Evolutionary conservation across 106 monocot species (phyloP).

Genomic region (Agapanthus africanus): DNA sequence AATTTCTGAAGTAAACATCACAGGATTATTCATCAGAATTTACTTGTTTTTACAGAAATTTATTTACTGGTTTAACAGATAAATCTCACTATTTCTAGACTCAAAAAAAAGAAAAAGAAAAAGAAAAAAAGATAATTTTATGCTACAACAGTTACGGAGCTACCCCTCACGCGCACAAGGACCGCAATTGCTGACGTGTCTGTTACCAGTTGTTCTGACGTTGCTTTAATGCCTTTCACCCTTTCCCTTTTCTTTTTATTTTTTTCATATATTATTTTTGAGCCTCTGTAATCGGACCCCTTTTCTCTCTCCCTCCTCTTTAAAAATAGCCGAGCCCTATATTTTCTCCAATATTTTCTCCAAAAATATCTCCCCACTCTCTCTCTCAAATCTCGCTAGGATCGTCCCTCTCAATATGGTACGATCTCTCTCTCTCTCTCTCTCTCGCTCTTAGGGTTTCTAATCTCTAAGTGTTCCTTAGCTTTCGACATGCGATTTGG

Average conservation of each 20-base stretch:
- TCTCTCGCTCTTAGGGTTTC: not conserved
- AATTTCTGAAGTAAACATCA: too few species aligned
- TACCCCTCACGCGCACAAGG: not conserved
- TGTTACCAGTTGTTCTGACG: not conserved
- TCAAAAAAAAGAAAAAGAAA: too few species aligned
- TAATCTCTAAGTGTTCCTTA: not conserved
- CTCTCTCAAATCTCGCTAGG: not conserved
- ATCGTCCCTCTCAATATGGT: not conserved
- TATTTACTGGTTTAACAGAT: too few species aligned
- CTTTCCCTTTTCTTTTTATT: not conserved
- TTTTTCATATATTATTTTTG: not conserved
- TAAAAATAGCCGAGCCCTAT: too few species aligned
- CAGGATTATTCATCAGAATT: too few species aligned
- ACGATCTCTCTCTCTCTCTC: not conserved
- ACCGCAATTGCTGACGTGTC: not conserved
- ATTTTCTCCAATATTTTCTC: conserved; percentile 1
- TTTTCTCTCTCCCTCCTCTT: not conserved
- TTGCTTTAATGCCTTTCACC: not conserved
- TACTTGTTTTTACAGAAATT: too few species aligned
- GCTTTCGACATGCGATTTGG: not conserved
- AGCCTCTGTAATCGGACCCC: not conserved
- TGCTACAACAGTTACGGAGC: not conserved
- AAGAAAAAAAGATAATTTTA: too few species aligned
- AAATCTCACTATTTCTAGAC: too few species aligned
- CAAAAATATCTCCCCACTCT: conserved; percentile 3